Percentiles rank a stretch among this genome's conserved stretches.
phyloP scores from a whole-genome alignment of 2,329 filamentous ascomycete species.

The Dactylellina sp. region DNA sequence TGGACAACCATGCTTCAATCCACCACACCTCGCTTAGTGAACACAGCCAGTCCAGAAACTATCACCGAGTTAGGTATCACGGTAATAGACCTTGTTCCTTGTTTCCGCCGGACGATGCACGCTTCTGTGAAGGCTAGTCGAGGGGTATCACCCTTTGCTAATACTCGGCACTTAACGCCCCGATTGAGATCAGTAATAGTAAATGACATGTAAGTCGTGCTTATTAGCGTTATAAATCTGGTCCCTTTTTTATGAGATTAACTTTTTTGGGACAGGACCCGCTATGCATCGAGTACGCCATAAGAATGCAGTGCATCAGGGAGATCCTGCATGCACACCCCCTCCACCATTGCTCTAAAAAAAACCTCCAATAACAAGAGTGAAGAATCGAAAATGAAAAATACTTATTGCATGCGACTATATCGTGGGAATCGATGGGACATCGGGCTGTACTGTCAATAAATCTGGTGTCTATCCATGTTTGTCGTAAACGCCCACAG shows the following conservation, averaged over 20 bases:
- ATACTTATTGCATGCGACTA: too few species aligned
- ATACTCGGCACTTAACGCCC: not conserved
- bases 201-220: not conserved
- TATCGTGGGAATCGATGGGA: not conserved
- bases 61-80: slow-evolving; percentile 7
- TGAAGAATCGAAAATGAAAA: too few species aligned
- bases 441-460: not conserved
- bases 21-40: slow-evolving; percentile 15
- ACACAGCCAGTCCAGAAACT: slow-evolving; percentile 2
- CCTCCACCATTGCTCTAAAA: too few species aligned
- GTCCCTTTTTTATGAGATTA: not conserved
- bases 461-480: slow-evolving; percentile 31
- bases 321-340: slow-evolving; percentile 20
- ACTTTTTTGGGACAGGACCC: not conserved
- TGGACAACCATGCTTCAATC: slow-evolving; percentile 21
- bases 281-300: not conserved
- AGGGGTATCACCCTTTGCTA: not conserved
- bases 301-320: slow-evolving; percentile 2
- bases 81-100: slow-evolving; percentile 27
- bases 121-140: slow-evolving; percentile 14
- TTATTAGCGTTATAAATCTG: not conserved
- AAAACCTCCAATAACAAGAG: not conserved
- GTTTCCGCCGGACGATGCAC: slow-evolving; percentile 38
- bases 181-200: not conserved
- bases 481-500: slow-evolving; percentile 39